Conservation (phyloP, 768 basidiomycete species). For the Tulasnella sp. region DNA sequence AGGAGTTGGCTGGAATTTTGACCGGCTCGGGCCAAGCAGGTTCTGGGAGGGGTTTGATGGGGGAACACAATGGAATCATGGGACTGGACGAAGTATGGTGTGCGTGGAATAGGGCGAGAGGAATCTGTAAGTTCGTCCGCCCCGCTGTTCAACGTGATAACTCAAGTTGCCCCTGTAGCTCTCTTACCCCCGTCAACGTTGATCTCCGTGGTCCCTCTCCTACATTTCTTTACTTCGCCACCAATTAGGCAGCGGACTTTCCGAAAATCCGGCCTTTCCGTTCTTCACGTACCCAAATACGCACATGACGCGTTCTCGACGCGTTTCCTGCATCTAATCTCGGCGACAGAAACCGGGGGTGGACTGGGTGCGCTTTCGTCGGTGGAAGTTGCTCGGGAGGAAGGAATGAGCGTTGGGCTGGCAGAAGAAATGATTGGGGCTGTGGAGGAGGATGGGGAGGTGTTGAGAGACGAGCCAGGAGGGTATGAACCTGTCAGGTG, state of each 20-base stretch:
- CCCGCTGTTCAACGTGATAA: background rate
- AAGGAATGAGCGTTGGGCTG: constrained; percentile 68
- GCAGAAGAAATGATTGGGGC: constrained; percentile 72
- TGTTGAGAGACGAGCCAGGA: constrained; percentile 76
- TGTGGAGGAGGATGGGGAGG: constrained; percentile 63
- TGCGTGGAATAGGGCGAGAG: constrained; percentile 89
- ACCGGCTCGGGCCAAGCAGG: constrained; percentile 40
- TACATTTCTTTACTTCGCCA: constrained; percentile 62
- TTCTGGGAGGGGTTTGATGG: constrained; percentile 59
- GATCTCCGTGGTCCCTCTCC: constrained; percentile 64
- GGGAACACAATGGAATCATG: constrained; percentile 63
- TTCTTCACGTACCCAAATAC: constrained; percentile 81
- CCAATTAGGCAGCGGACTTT: constrained; percentile 66
- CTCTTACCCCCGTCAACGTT: constrained; percentile 87
- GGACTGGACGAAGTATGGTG: constrained; percentile 93
- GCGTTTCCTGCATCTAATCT: constrained; percentile 48
- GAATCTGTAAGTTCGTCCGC: constrained; percentile 60
- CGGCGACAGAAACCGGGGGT: background rate
- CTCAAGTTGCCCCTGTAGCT: constrained; percentile 45
- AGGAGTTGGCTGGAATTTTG: constrained; percentile 73
- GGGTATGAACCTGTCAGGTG: constrained; percentile 62
- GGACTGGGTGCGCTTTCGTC: constrained; percentile 43
- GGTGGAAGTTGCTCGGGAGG: constrained; percentile 65
- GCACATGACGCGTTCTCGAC: constrained; percentile 61
- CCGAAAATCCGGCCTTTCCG: constrained; percentile 55